Conservation (phyloP, 331 rosid genomes). For the Stylosanthes scabra region DNA sequence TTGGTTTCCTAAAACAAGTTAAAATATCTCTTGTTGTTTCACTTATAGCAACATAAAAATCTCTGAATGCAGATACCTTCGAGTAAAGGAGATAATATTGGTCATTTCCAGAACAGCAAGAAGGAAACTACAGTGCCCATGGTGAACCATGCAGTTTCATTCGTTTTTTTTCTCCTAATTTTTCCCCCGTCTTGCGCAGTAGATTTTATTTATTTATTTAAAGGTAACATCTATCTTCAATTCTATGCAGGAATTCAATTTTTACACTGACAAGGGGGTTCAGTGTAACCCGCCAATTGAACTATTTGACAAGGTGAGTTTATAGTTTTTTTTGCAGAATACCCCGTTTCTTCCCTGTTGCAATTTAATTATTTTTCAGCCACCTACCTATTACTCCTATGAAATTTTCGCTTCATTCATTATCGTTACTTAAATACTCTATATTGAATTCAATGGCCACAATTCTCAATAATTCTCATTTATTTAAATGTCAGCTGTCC, state of each 20-base stretch:
- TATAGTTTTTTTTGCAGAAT: conserved; percentile 13
- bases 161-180: conserved; percentile 13
- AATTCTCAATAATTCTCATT: conserved; percentile 38
- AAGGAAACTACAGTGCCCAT: conserved; percentile 72
- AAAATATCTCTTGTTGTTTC: too few species aligned
- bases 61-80: conserved; percentile 66
- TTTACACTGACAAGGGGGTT: conserved; percentile 62
- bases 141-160: conserved; percentile 52
- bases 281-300: conserved; percentile 76
- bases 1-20: too few species aligned
- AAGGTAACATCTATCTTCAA: conserved; percentile 34
- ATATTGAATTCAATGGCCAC: neutral
- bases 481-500: conserved; percentile 71
- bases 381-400: neutral
- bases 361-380: neutral
- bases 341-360: conserved; percentile 14
- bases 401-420: neutral
- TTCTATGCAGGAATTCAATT: conserved; percentile 68
- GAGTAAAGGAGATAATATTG: conserved; percentile 67
- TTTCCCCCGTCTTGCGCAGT: too few species aligned
- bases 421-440: neutral
- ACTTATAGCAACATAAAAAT: conserved; percentile 13
- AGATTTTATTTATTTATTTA: conserved; percentile 4
- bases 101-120: conserved; percentile 65
- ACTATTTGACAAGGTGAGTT: conserved; percentile 82